Conservation (phyloP, 148 eudicot species). For the Rhododendron henanense region DNA sequence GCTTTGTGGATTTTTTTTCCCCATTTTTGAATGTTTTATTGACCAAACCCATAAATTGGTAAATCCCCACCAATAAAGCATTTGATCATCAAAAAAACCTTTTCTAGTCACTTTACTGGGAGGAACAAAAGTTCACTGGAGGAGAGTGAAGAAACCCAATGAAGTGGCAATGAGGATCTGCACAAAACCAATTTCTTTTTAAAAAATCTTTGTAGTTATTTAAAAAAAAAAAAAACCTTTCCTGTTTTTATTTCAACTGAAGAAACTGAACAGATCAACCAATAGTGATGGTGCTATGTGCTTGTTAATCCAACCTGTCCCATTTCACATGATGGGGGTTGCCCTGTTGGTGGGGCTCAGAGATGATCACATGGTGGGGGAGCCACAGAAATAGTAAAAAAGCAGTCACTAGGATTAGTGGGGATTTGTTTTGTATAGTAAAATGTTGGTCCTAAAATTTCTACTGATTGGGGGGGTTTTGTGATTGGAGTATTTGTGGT, state of each 20-base stretch:
- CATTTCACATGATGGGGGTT: conserved; percentile 17
- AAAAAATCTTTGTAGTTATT: not conserved
- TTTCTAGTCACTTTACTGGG: not conserved
- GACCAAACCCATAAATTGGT: not conserved
- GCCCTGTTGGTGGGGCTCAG: conserved; percentile 11
- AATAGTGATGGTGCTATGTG: not conserved
- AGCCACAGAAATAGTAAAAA: not conserved
- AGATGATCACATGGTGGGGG: conserved; percentile 22
- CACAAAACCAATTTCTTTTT: not conserved
- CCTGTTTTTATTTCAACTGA: not conserved
- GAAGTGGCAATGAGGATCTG: not conserved
- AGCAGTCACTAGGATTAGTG: conserved; percentile 7
- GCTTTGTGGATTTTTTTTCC: not conserved
- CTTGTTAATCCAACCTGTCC: not conserved
- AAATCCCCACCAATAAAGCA: not conserved
- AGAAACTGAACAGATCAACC: not conserved
- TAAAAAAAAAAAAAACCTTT: not conserved
- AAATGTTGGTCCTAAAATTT: not conserved
- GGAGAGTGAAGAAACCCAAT: not conserved
- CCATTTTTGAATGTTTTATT: not conserved
- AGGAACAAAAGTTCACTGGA: not conserved
- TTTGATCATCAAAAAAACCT: not conserved
- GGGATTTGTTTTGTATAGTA: not conserved
- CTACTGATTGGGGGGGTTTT: not conserved
- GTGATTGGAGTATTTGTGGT: not conserved